These are phyloP conservation scores for Bassia scoparia DNA, from an alignment of 148 eudicot species.

Conservation along the genomic window DNA sequence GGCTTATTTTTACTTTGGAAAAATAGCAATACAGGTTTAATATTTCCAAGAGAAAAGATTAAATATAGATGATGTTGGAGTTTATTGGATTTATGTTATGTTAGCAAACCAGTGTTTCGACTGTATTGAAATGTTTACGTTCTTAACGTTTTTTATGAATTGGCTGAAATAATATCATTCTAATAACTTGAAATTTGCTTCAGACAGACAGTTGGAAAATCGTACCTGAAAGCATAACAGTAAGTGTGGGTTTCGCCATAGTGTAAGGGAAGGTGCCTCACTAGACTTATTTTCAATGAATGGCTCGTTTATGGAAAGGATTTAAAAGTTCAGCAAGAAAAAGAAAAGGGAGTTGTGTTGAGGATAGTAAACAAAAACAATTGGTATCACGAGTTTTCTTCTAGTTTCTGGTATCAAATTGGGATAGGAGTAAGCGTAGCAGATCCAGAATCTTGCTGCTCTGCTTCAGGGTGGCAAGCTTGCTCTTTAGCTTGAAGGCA, in stretches of 20 bases:
- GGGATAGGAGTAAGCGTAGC: slow-evolving; percentile 37
- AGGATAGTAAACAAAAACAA: slow-evolving; percentile 37
- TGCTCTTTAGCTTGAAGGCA: slow-evolving; percentile 86
- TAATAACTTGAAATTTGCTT: slow-evolving; percentile 47
- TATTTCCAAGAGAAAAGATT: too few species aligned
- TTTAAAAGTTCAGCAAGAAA: slow-evolving; percentile 71
- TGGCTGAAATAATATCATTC: slow-evolving; percentile 24
- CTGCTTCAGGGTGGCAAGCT: slow-evolving; percentile 72
- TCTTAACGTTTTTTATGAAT: slow-evolving; percentile 1
- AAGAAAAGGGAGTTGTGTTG: slow-evolving; percentile 37
- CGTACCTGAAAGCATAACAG: slow-evolving; percentile 40
- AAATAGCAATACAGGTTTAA: neutral
- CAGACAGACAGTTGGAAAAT: slow-evolving; percentile 45
- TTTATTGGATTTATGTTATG: neutral
- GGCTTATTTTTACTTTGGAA: neutral
- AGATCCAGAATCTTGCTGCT: slow-evolving; percentile 31
- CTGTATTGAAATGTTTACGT: neutral
- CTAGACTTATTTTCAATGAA: slow-evolving; percentile 77
- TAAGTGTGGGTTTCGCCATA: slow-evolving; percentile 40
- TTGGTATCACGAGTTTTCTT: slow-evolving; percentile 36
- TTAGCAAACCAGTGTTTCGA: neutral
- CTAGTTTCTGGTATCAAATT: slow-evolving; percentile 44
- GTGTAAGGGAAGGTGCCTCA: slow-evolving; percentile 62
- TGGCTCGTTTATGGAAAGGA: slow-evolving; percentile 96
- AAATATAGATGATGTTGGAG: neutral